Conservation (phyloP, 169 alveolate genomes). For the Cryptosporidium parvum region DNA sequence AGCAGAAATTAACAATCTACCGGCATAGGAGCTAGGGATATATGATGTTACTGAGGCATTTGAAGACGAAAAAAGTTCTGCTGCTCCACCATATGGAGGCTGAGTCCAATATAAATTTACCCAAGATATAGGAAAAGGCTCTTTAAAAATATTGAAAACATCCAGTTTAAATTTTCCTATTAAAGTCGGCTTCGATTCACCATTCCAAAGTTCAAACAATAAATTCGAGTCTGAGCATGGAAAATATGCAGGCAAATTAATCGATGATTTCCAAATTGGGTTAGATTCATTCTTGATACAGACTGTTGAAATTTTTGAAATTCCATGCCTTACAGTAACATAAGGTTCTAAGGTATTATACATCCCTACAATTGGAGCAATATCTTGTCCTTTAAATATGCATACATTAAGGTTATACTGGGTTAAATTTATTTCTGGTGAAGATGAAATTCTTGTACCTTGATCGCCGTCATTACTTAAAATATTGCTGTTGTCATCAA, state of each 20-base stretch:
- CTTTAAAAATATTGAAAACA: slow-evolving; percentile 81
- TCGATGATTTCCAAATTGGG: slow-evolving; percentile 87
- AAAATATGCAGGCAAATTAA: slow-evolving; percentile 82
- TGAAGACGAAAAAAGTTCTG: slow-evolving; percentile 59
- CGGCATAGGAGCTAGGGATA: slow-evolving; percentile 70
- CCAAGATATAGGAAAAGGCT: slow-evolving; percentile 83
- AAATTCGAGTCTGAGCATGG: slow-evolving; percentile 83
- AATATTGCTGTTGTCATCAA: slow-evolving; percentile 82
- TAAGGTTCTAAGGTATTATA: slow-evolving; percentile 82
- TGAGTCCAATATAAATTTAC: slow-evolving; percentile 85
- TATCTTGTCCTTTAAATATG: slow-evolving; percentile 83
- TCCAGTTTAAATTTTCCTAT: slow-evolving; percentile 81
- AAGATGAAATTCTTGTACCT: slow-evolving; percentile 45
- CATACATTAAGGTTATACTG: slow-evolving; percentile 77
- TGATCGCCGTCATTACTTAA: slow-evolving; percentile 43
- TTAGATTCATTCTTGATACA: slow-evolving; percentile 84
- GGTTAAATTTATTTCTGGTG: slow-evolving; percentile 68
- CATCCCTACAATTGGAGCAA: slow-evolving; percentile 77
- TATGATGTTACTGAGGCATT: slow-evolving; percentile 59
- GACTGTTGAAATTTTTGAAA: slow-evolving; percentile 83
- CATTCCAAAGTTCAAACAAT: slow-evolving; percentile 82
- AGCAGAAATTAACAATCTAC: slow-evolving; percentile 62
- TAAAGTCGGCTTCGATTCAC: slow-evolving; percentile 81
- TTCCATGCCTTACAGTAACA: slow-evolving; percentile 86
- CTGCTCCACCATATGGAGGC: slow-evolving; percentile 80